Evolutionary conservation across 345 rosid genomes (phyloP), one percentile per base, ranked within the genome.

Genomic region (Raphanus raphanistrum): DNA sequence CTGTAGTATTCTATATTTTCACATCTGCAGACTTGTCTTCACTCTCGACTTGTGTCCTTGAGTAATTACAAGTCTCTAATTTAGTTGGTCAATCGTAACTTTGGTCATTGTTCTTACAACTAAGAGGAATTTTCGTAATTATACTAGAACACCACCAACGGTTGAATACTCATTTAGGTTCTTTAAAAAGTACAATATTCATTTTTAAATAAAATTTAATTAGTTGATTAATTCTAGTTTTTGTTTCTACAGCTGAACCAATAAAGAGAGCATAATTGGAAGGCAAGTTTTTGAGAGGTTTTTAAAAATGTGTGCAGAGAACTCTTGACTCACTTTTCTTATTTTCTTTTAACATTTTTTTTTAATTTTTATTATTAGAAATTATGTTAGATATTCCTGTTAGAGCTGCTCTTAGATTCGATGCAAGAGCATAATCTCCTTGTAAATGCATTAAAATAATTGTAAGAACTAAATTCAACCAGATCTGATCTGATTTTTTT

Each of bases 81-180:
- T 16, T 77, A 64, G 65, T 58, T 76, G 59, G 80, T 55, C 75
- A 77, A 77, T 63, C 36, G 28, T 2, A 63, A 58, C 11, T 55
- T 55, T 55, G 1, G 10, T 57, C 13, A 25, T 21, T 57, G 16
- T 50, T 52, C 21, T 15, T 6, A 15, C 21, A 52, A 52, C 58
- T 17, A 16, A 52, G 58, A 52, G 54, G 17, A 43, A 12, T 45
- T 45, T 45, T 62, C 11, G 50, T 5, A 35, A 63, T 35, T 38
- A 38, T 69, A 69, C 21, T 21, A 21, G 21, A 21, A 21, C 21
- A 21, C 21, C 21, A 21, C 21, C 21, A 21, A 21, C 21, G 21
- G 21, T 21, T 21, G 21, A 21, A 21, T 21, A 21, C 21, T 21
- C 21, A 21, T 21, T 21, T 21, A 21, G 21, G 21, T 21, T 21